Percentiles rank a stretch among this genome's conserved stretches.
phyloP scores from a whole-genome alignment of 2,329 filamentous ascomycete species.

The Zasmidium cellare region DNA sequence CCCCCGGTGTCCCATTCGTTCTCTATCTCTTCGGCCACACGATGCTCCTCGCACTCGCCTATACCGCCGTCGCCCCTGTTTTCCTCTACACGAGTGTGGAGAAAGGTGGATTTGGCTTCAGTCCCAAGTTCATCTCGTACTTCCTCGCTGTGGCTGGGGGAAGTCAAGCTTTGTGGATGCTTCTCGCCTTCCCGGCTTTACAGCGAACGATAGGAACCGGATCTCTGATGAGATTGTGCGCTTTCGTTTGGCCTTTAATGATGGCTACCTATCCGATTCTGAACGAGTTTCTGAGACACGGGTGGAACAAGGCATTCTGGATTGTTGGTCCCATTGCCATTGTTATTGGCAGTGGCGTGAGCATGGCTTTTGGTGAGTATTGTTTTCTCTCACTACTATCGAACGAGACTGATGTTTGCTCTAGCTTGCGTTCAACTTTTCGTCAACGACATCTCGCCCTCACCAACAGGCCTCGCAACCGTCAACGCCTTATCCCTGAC shows the following conservation, averaged over 20 bases:
- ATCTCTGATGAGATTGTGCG: conserved; percentile 61
- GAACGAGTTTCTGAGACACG: conserved; percentile 57
- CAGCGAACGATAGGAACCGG: conserved; percentile 68
- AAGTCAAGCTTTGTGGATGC: conserved; percentile 69
- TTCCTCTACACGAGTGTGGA: conserved; percentile 64
- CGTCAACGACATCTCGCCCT: conserved; percentile 72
- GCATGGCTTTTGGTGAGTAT: conserved; percentile 64
- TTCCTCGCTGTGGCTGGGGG: conserved; percentile 66
- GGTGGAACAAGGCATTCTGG: conserved; percentile 58
- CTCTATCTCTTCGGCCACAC: conserved; percentile 66
- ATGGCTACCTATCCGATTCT: conserved; percentile 57
- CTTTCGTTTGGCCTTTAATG: conserved; percentile 62
- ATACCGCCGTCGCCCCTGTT: conserved; percentile 69
- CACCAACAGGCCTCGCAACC: conserved; percentile 63
- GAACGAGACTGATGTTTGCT: background rate
- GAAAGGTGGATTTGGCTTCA: conserved; percentile 67
- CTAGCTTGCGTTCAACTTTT: conserved; percentile 66
- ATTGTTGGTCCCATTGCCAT: conserved; percentile 46
- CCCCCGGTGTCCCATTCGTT: conserved; percentile 66
- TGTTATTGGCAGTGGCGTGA: conserved; percentile 61
- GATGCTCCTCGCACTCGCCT: conserved; percentile 69
- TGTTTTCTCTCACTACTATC: too few species aligned
- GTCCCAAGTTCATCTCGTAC: conserved; percentile 62
- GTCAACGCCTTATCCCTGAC: conserved; percentile 71
- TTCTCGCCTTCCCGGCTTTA: conserved; percentile 67